phyloP scores from a whole-genome alignment of 768 basidiomycete species.

The Gloeostereum incarnatum region DNA sequence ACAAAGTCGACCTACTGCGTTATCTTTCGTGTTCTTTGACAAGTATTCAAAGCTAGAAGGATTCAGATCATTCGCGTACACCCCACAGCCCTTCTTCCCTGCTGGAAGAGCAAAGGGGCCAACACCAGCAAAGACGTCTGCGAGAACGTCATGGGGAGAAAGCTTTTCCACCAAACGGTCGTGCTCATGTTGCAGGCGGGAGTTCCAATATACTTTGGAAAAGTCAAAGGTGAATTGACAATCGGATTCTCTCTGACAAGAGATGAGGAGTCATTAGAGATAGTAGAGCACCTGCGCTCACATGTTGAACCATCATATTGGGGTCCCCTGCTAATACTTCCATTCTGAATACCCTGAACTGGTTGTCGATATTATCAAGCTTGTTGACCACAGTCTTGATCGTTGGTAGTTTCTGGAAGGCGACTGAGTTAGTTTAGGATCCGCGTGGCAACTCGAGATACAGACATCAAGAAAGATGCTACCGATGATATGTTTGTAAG shows the following conservation, averaged over 20 bases:
- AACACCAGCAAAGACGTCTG: conserved; percentile 94
- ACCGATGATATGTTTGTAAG: conserved; percentile 86
- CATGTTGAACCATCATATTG: conserved; percentile 81
- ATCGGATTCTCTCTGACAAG: conserved; percentile 64
- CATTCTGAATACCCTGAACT: conserved; percentile 95
- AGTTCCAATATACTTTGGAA: conserved; percentile 96
- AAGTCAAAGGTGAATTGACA: conserved; percentile 94
- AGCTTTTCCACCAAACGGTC: conserved; percentile 73
- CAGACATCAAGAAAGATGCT: conserved; percentile 87
- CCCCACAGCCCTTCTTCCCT: conserved; percentile 82
- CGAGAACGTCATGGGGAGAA: conserved; percentile 68
- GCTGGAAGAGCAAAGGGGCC: conserved; percentile 95
- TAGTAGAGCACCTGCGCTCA: conserved; percentile 24
- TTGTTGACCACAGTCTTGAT: conserved; percentile 94
- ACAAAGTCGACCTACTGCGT: conserved; percentile 47
- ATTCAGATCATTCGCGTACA: conserved; percentile 92
- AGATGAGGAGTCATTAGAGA: conserved; percentile 2
- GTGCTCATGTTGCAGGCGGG: conserved; percentile 87
- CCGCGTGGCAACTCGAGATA: conserved; percentile 5
- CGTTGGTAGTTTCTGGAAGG: conserved; percentile 85
- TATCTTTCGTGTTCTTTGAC: conserved; percentile 58
- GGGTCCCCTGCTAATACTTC: conserved; percentile 90
- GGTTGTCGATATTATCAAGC: conserved; percentile 71
- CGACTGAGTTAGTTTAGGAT: conserved; percentile 6
- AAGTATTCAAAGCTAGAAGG: conserved; percentile 80